These are phyloP conservation scores for Euphorbia lathyris DNA, from an alignment of 345 rosid species.

Conservation along the genomic window DNA sequence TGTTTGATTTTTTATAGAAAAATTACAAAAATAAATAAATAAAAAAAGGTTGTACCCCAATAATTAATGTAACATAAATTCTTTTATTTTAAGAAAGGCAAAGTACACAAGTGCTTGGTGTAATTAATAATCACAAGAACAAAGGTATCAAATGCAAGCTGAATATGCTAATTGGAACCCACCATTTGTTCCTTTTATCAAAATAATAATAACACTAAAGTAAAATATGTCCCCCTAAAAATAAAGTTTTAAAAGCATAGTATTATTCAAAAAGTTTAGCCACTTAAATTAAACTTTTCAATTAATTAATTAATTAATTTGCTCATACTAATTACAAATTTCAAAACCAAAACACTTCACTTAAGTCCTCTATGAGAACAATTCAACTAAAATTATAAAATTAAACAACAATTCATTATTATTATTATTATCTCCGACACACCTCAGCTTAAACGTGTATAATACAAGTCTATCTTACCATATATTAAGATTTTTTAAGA, in stretches of 20 bases:
- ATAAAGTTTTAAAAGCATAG: background rate
- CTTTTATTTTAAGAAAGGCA: conserved; percentile 1
- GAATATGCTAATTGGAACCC: background rate
- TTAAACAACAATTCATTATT: background rate
- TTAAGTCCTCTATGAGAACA: too few relatives aligned
- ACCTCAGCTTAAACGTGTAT: too few relatives aligned
- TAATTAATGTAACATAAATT: background rate
- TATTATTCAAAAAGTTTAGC: too few relatives aligned
- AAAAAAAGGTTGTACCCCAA: background rate
- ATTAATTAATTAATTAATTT: too few relatives aligned
- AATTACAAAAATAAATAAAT: too few relatives aligned
- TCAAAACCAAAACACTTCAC: background rate
- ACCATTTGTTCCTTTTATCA: background rate
- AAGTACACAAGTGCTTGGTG: background rate
- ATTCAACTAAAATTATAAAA: too few relatives aligned
- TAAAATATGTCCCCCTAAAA: background rate
- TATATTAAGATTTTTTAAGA: too few relatives aligned
- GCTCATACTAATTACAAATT: too few relatives aligned
- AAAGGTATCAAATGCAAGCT: background rate
- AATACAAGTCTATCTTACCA: too few relatives aligned
- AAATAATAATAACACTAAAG: background rate
- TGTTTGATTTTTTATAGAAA: too few relatives aligned
- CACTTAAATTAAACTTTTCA: too few relatives aligned
- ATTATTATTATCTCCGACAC: background rate
- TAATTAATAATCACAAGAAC: background rate